Evolutionary conservation across 495 filamentous ascomycete species (phyloP), one percentile per base, ranked within the genome.

Genomic region (Tuber magnatum): DNA sequence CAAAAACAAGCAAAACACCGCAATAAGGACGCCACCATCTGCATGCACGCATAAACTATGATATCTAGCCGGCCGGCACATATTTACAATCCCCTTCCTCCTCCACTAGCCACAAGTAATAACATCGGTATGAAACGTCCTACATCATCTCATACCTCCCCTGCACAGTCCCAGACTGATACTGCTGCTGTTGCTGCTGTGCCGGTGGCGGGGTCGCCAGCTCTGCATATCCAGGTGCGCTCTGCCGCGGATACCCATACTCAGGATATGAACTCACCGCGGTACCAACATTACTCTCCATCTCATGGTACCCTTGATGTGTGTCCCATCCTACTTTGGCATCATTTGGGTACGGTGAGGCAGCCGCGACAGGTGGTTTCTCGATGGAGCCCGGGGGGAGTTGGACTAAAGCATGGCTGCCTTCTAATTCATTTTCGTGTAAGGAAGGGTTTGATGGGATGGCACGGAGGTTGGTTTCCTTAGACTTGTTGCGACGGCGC

Each of bases 141-240:
- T 79, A 79, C 76, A 79, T 78, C 72, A 79, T 75, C 70, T 79
- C 77, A 28, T 79, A 79, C 65, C 72, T 46, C 46, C 68, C 61
- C 41, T 75, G 70, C 41, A 69, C 76, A 71, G 61, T 40, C 48
- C 68, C 71, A 41, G 43, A 43, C 70, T 68, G 71, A 68, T 70
- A 32, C n/a, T 39, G 42, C 12, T 68, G 71, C n/a, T 78, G 76
- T 44, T 71, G 77, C 48, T 71, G 69, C 32, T 72, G 76, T 40
- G 40, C 72, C n/a, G 72, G 69, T 18, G 24, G 41, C 12, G 74
- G 73, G n/a, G 65, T 48, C 28, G 70, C 68, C 32, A 79, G 42
- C 46, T 79, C 77, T n/a, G 44, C 76, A 70, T 73, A 79, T 68
- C 70, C 46, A 48, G 77, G 77, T 4, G 73, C 28, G 14, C 56